These are phyloP conservation scores for Parasitella parasitica DNA, from an alignment of 371 early-diverging fungal genomes.

Conservation along the genomic window DNA sequence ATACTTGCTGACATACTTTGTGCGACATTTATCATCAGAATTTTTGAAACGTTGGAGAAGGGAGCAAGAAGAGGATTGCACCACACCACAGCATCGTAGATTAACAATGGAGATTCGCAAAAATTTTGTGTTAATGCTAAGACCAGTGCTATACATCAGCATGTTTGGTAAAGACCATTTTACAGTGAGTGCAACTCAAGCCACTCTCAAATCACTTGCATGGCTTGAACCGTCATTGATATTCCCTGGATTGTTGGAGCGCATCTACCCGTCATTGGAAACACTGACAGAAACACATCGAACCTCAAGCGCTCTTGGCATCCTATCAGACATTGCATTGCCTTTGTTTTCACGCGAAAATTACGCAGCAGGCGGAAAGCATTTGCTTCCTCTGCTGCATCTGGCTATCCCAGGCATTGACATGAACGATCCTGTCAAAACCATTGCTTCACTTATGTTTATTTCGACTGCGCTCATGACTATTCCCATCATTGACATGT, in stretches of 20 bases:
- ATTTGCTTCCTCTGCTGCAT: slow-evolving; percentile 72
- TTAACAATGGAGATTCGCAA: slow-evolving; percentile 55
- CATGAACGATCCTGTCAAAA: slow-evolving; percentile 85
- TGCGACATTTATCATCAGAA: slow-evolving; percentile 58
- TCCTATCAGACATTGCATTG: slow-evolving; percentile 63
- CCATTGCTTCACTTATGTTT: slow-evolving; percentile 74
- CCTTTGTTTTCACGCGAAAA: slow-evolving; percentile 71
- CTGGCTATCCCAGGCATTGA: slow-evolving; percentile 88
- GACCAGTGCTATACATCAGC: slow-evolving; percentile 57
- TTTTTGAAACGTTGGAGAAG: slow-evolving; percentile 69
- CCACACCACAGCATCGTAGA: slow-evolving; percentile 58
- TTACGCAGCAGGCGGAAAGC: slow-evolving; percentile 86
- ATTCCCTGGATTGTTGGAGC: slow-evolving; percentile 81
- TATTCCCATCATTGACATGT: slow-evolving; percentile 68
- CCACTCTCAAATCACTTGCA: slow-evolving; percentile 72
- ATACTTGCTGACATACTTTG: slow-evolving; percentile 60
- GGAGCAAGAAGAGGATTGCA: slow-evolving; percentile 58
- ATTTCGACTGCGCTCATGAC: slow-evolving; percentile 63
- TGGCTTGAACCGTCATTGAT: slow-evolving; percentile 76
- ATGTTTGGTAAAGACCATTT: slow-evolving; percentile 85
- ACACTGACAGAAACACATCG: slow-evolving; percentile 88
- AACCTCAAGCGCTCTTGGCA: slow-evolving; percentile 76
- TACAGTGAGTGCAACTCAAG: slow-evolving; percentile 64
- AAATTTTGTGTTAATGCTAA: slow-evolving; percentile 61
- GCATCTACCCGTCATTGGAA: slow-evolving; percentile 86